Evolutionary conservation across 2,329 filamentous ascomycete genomes (phyloP).

Genomic region (Intubia oerlemansii): DNA sequence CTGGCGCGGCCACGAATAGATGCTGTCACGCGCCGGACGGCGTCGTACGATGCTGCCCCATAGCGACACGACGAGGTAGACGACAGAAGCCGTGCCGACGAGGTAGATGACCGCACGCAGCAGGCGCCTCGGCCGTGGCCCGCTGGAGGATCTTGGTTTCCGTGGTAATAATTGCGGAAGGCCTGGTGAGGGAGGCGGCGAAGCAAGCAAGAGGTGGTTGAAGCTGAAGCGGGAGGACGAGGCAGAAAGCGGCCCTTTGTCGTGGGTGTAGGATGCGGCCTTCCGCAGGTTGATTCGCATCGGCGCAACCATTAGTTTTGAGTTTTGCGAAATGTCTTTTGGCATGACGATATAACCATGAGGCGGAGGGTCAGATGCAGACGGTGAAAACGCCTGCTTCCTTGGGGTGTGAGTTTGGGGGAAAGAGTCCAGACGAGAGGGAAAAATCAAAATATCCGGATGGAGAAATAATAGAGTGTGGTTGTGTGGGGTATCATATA

Average conservation of each 20-base stretch:
- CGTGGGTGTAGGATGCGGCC: slow-evolving; percentile 33
- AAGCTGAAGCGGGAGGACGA: slow-evolving; percentile 43
- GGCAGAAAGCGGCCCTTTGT: slow-evolving; percentile 32
- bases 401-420: too few species aligned
- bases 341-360: too few species aligned
- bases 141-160: slow-evolving; percentile 31
- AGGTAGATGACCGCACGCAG: slow-evolving; percentile 34
- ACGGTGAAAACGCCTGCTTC: too few species aligned
- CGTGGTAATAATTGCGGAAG: slow-evolving; percentile 41
- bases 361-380: too few species aligned
- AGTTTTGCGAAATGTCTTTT: slow-evolving; percentile 2
- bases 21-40: background rate
- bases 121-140: slow-evolving; percentile 35
- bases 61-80: slow-evolving; percentile 24
- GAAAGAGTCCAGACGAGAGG: too few species aligned
- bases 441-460: too few species aligned
- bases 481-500: background rate
- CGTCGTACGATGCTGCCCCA: background rate
- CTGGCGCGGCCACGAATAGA: slow-evolving; percentile 18
- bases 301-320: slow-evolving; percentile 28
- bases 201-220: slow-evolving; percentile 44
- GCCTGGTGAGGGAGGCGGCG: slow-evolving; percentile 47
- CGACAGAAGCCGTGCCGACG: slow-evolving; percentile 23
- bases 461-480: background rate
- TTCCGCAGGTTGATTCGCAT: slow-evolving; percentile 37